Percentiles rank a stretch among this genome's conserved stretches.
Evolutionary conservation across 2,329 filamentous ascomycete species (phyloP).

Genomic region (Trichoderma guizhouense): DNA sequence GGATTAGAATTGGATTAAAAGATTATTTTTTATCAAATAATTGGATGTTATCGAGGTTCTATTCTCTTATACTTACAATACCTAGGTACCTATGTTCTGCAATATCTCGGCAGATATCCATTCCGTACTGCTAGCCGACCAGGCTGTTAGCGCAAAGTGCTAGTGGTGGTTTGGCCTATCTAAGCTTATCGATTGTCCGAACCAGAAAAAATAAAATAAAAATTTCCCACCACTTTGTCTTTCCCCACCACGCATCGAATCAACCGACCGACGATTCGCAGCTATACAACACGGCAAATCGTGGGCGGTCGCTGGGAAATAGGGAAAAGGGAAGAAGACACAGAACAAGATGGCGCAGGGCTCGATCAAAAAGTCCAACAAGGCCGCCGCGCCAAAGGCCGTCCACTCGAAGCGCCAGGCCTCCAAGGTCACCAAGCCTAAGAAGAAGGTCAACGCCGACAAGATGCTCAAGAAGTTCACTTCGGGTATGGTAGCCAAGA

Average conservation of each 20-base stretch:
- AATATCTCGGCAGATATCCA: background rate
- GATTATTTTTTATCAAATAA: background rate
- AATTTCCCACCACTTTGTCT: background rate
- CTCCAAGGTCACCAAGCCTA: constrained; percentile 49
- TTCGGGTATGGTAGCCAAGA: constrained; percentile 51
- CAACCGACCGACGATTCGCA: background rate
- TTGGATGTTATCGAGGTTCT: background rate
- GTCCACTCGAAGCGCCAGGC: constrained; percentile 42
- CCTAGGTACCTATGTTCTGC: too few species aligned
- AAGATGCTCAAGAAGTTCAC: constrained; percentile 55
- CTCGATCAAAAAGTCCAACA: constrained; percentile 45
- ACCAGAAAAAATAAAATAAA: background rate
- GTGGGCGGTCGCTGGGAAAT: background rate
- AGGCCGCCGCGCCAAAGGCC: constrained; percentile 39
- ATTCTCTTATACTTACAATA: background rate
- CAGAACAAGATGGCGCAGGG: constrained; percentile 52
- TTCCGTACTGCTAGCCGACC: background rate
- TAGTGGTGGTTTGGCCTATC: background rate
- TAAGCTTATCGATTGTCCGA: background rate
- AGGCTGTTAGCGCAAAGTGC: background rate
- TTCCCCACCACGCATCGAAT: background rate
- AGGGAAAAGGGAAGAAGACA: background rate
- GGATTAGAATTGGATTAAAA: constrained; percentile 1
- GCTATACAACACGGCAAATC: background rate
- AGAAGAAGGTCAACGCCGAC: constrained; percentile 48